Evolutionary conservation across 23 red algal species (phyloP).

Genomic region (Chondrus crispus): DNA sequence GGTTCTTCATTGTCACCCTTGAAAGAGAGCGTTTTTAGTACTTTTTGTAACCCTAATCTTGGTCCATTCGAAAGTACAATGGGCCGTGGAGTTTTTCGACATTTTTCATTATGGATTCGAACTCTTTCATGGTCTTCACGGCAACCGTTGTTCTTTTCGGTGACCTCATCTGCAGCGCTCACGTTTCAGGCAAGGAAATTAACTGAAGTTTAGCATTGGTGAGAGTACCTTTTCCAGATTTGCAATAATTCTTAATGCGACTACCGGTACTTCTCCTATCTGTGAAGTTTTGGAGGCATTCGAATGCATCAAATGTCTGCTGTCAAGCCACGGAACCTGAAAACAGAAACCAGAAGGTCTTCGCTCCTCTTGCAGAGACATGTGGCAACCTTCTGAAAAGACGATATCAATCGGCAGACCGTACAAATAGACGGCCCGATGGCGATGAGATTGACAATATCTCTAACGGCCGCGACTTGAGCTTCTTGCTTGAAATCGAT

Average conservation of each 20-base stretch:
- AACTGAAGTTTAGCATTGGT: neutral
- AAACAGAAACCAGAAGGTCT: neutral
- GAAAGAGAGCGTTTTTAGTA: too few species aligned
- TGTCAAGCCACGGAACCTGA: neutral
- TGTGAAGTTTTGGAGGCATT: neutral
- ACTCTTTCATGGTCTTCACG: too few species aligned
- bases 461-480: neutral
- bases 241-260: neutral
- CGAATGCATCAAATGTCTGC: neutral
- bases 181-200: too few species aligned
- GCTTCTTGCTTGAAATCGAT: neutral
- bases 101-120: too few species aligned
- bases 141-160: too few species aligned
- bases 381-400: neutral
- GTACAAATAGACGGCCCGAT: neutral
- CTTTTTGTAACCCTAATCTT: too few species aligned
- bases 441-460: neutral
- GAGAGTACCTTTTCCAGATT: neutral
- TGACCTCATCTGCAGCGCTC: too few species aligned
- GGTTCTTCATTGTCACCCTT: too few species aligned
- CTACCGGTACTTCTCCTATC: neutral
- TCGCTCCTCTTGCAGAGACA: neutral
- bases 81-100: too few species aligned
- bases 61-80: too few species aligned
- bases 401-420: neutral